These are phyloP conservation scores for Globisporangium megalacanthum DNA, from an alignment of 352 stramenopile species.

Conservation along the genomic window DNA sequence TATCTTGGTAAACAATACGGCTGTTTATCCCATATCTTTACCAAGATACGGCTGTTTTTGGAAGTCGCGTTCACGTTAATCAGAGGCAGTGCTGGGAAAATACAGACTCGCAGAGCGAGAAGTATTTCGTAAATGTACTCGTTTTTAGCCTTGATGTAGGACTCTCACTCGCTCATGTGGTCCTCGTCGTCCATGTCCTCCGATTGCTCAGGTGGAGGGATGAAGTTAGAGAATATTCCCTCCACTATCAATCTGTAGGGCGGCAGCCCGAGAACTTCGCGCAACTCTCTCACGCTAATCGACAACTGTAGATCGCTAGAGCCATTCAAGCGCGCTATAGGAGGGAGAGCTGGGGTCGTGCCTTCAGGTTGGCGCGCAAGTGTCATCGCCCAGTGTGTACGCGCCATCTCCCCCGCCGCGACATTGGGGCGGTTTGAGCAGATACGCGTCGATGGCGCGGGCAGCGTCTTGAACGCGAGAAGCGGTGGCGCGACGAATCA, in stretches of 20 bases:
- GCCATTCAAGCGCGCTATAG: not conserved
- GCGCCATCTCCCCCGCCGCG: slow-evolving; percentile 10
- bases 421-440: not conserved
- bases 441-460: not conserved
- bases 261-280: no score
- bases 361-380: slow-evolving; percentile 8
- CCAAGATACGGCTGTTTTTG: no score
- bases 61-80: no score
- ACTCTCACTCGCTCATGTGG: no score
- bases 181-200: no score
- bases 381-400: slow-evolving; percentile 13
- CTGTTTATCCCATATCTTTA: no score
- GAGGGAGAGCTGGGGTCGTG: not conserved
- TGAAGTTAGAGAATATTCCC: no score
- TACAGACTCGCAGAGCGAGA: not conserved
- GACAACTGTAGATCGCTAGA: not conserved
- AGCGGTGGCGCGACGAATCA: not conserved
- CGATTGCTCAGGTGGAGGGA: no score
- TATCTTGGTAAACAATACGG: no score
- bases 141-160: not conserved
- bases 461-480: not conserved
- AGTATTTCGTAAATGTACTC: not conserved
- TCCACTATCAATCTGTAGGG: no score
- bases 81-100: no score
- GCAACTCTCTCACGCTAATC: no score